These are phyloP conservation scores for Kluyveromyces dobzhanskii DNA, from an alignment of 805 yeast species.

Conservation along the genomic window DNA sequence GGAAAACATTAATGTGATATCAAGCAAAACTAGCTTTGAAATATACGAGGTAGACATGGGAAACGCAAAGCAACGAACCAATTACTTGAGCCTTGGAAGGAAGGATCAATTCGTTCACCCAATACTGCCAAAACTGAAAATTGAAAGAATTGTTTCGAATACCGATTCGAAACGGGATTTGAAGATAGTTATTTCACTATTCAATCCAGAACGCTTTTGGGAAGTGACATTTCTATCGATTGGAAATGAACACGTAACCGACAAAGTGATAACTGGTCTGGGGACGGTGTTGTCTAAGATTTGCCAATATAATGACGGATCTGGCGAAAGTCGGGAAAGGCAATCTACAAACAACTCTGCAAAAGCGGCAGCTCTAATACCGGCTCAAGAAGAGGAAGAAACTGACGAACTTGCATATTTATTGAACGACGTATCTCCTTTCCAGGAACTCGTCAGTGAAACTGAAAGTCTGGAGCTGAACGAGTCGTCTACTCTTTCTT, in stretches of 20 bases:
- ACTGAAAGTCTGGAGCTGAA: conserved; percentile 6
- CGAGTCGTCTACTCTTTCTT: background rate
- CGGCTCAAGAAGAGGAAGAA: conserved; percentile 6
- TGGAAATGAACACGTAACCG: conserved; percentile 8
- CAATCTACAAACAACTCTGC: background rate
- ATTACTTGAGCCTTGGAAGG: conserved; percentile 27
- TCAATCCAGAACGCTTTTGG: conserved; percentile 76
- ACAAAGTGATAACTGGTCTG: conserved; percentile 13
- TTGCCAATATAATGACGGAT: conserved; percentile 11
- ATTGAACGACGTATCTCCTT: conserved; percentile 6
- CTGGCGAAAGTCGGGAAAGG: background rate
- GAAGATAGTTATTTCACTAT: conserved; percentile 50
- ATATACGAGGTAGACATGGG: conserved; percentile 25
- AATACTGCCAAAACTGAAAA: conserved; percentile 52
- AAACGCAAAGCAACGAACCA: conserved; percentile 13
- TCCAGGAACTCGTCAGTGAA: background rate
- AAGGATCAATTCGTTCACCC: conserved; percentile 51
- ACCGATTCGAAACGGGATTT: conserved; percentile 23
- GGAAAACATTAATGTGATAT: background rate
- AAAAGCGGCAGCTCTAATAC: background rate
- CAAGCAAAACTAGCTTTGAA: conserved; percentile 14
- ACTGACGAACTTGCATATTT: conserved; percentile 21
- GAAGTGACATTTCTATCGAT: conserved; percentile 30
- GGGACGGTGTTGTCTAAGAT: conserved; percentile 25
- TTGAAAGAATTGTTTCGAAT: conserved; percentile 38